Evolutionary conservation across 2,329 filamentous ascomycete genomes (phyloP), one percentile per base, ranked within the genome.

Genomic region (Pestalotiopsis sp.): DNA sequence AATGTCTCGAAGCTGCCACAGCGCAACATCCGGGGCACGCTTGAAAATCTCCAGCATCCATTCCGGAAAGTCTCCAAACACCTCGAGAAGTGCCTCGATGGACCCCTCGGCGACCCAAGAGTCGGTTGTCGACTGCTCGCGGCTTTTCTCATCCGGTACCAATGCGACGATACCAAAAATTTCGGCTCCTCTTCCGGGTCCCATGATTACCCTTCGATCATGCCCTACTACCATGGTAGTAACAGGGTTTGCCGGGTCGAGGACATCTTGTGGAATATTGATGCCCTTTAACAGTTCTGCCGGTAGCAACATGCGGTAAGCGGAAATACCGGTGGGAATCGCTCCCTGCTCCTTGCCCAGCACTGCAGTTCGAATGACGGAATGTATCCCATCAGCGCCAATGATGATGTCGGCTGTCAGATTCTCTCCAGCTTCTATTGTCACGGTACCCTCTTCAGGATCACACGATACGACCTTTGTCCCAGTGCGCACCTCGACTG

Each of bases 201-300:
- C 83, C 81, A 85, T 84, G 45, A 85, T 79, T n/a, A 83, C 70
- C 14, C 82, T 75, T 23, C 78, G 74, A 36, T 81, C 76, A 38
- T 83, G 80, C 0, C 79, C 83, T 68, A 85, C 75, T 2, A 85
- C 75, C 83, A 85, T 85, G 1, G 81, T 82, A 2, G 83, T 85
- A 65, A 77, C 78, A 1, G 81, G 76, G 4, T 80, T 74, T 14
- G 73, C 69, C n/a, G 81, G 80, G 17, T 82, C 73, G n/a, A 83
- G 76, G 3, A 77, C 72, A 1, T 74, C 61, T 75, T 70, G 70
- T 4, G 67, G 70, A 0, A 73, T 59, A 7, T 68, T 63, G n/a
- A 74, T 45, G 27, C 63, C 60, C 23, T 67, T 60, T 2, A 74
- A 52, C 12, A 38, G 49, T 2, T 70, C 66, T 9, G 68, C 69